These are phyloP conservation scores for Barnettozyma siamensis DNA, from an alignment of 805 yeast species.

Conservation along the genomic window DNA sequence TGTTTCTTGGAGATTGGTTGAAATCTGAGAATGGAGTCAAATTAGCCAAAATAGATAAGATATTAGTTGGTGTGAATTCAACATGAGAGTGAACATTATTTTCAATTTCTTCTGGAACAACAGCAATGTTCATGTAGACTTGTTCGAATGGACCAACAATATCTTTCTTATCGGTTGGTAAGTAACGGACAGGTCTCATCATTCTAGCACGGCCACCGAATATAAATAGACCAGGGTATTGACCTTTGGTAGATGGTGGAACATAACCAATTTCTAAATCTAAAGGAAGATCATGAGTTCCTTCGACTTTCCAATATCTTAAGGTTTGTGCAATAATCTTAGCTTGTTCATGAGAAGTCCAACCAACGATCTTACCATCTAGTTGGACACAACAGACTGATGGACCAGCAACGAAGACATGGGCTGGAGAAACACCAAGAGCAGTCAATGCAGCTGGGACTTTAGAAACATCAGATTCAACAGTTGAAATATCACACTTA, in stretches of 20 bases:
- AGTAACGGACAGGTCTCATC: conserved; percentile 91
- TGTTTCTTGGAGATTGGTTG: conserved; percentile 98
- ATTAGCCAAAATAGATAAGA: conserved; percentile 90
- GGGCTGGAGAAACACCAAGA: conserved; percentile 79
- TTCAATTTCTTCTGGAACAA: conserved; percentile 85
- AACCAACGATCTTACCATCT: conserved; percentile 89
- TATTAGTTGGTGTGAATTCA: conserved; percentile 92
- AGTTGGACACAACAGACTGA: conserved; percentile 83
- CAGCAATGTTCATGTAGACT: conserved; percentile 94
- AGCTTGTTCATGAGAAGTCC: conserved; percentile 90
- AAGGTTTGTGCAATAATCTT: conserved; percentile 80
- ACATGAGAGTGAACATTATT: conserved; percentile 83
- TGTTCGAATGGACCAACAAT: conserved; percentile 97
- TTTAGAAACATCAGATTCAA: conserved; percentile 62
- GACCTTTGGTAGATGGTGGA: conserved; percentile 94
- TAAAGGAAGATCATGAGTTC: conserved; percentile 67
- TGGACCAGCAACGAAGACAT: conserved; percentile 84
- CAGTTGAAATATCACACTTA: conserved; percentile 83
- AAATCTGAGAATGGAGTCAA: conserved; percentile 97
- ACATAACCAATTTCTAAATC: conserved; percentile 92
- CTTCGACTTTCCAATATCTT: conserved; percentile 89
- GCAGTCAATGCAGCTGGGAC: conserved; percentile 61
- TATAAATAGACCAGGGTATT: conserved; percentile 90
- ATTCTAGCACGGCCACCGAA: conserved; percentile 92
- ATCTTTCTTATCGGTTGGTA: conserved; percentile 79